A percentile compares a stretch with the other conserved stretches of the same genome.
phyloP scores from a whole-genome alignment of 1,139 yeast genomes.

The Blastobotrys serpentis region DNA sequence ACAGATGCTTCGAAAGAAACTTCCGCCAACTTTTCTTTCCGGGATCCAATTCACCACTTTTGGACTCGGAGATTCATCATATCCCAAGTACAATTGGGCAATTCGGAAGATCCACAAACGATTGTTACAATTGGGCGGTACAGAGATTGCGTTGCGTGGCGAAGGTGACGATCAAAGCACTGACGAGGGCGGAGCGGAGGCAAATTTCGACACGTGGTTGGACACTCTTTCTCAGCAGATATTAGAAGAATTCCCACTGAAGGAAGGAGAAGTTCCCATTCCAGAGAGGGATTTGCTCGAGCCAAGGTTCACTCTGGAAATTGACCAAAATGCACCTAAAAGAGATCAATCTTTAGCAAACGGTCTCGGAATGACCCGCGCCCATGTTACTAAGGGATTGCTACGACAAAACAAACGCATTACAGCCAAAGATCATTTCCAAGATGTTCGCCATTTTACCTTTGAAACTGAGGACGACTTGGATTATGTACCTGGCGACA shows the following conservation, averaged over 20 bases:
- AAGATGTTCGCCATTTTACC: constrained; percentile 74
- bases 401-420: constrained; percentile 55
- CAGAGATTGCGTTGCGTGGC: constrained; percentile 66
- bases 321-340: constrained; percentile 31
- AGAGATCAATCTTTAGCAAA: constrained; percentile 26
- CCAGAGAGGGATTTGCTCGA: constrained; percentile 47
- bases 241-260: constrained; percentile 29
- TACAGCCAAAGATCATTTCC: constrained; percentile 74
- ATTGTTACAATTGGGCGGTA: constrained; percentile 76
- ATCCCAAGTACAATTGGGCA: constrained; percentile 82
- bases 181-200: constrained; percentile 64
- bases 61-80: constrained; percentile 95
- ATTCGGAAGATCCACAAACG: constrained; percentile 77
- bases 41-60: constrained; percentile 68
- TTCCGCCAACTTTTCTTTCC: constrained; percentile 57
- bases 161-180: constrained; percentile 88
- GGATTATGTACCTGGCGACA: constrained; percentile 72
- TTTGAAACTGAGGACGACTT: constrained; percentile 36
- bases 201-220: constrained; percentile 76
- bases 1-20: constrained; percentile 62
- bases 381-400: constrained; percentile 41
- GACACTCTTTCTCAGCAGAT: constrained; percentile 49
- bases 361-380: constrained; percentile 35
- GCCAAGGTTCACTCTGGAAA: constrained; percentile 42
- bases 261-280: constrained; percentile 36